Evolutionary conservation across 345 rosid species (phyloP).

Genomic region (Hypericum androsaemum): DNA sequence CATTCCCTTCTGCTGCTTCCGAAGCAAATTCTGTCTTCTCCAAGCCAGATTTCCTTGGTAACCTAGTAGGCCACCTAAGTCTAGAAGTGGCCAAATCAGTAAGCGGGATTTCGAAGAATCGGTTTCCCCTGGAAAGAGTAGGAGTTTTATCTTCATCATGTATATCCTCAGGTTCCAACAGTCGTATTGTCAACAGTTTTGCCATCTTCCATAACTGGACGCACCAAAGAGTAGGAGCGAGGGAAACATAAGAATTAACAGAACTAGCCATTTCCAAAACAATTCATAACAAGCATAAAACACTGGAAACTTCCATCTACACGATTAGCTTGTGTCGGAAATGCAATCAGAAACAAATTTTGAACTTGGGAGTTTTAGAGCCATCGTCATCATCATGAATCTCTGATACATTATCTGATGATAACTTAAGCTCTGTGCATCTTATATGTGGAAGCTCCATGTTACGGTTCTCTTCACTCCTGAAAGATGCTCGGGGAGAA

Average conservation of each 20-base stretch:
- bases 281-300: too few relatives aligned
- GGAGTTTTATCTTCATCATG: constrained; percentile 45
- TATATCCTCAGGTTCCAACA: constrained; percentile 36
- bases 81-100: constrained; percentile 55
- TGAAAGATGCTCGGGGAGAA: constrained; percentile 45
- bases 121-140: constrained; percentile 40
- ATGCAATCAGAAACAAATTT: neutral
- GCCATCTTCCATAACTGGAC: constrained; percentile 28
- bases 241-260: too few relatives aligned
- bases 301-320: constrained; percentile 18
- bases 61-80: constrained; percentile 44
- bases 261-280: too few relatives aligned
- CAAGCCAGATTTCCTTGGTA: constrained; percentile 34
- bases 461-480: constrained; percentile 20
- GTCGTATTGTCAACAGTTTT: constrained; percentile 29
- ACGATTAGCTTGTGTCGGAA: too few relatives aligned
- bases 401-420: constrained; percentile 28
- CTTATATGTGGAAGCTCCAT: constrained; percentile 27
- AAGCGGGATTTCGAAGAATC: constrained; percentile 61
- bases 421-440: constrained; percentile 31
- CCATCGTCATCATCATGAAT: constrained; percentile 8
- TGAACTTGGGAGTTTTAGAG: constrained; percentile 10
- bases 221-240: too few relatives aligned
- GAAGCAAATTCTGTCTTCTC: constrained; percentile 43
- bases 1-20: constrained; percentile 27